A percentile compares a stretch with the other conserved stretches of the same genome.
Conservation (phyloP, 192 early-diverging fungal species). For the Coemansia sp. region DNA sequence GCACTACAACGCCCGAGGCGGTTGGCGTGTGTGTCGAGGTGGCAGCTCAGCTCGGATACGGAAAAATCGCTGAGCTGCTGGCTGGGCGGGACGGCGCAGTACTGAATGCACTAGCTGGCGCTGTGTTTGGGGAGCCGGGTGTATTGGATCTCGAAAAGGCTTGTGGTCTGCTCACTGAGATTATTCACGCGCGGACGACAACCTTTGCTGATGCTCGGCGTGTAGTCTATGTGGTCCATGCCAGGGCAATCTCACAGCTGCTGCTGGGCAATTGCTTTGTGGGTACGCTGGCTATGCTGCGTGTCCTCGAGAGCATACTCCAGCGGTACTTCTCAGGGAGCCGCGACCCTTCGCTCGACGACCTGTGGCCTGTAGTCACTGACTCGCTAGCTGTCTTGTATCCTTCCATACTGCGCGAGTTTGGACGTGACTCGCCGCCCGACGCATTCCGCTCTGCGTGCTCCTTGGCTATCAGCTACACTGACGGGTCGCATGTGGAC, state of each 20-base stretch:
- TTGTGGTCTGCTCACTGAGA: not conserved
- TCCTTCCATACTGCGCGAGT: constrained; percentile 2
- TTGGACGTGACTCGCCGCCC: constrained; percentile 15
- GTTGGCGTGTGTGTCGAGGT: constrained; percentile 2
- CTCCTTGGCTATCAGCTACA: constrained; percentile 8
- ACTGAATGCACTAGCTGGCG: not conserved
- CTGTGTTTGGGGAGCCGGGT: not conserved
- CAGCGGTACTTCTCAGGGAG: constrained; percentile 7
- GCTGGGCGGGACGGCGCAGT: not conserved
- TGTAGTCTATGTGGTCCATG: constrained; percentile 4
- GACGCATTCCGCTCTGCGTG: constrained; percentile 15
- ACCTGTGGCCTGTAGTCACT: constrained; percentile 12
- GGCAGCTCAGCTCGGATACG: not conserved
- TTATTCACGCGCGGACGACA: not conserved
- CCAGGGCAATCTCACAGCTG: not conserved
- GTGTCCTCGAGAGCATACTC: constrained; percentile 2
- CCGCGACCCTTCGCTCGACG: not conserved
- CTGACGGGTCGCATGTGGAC: not conserved
- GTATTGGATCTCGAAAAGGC: not conserved
- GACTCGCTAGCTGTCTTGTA: constrained; percentile 28
- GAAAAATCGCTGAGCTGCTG: not conserved
- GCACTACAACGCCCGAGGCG: no score
- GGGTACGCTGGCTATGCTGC: not conserved
- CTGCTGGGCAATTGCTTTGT: no score
- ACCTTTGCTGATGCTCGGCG: not conserved